phyloP scores from a whole-genome alignment of 345 rosid species.

The Turnera subulata region DNA sequence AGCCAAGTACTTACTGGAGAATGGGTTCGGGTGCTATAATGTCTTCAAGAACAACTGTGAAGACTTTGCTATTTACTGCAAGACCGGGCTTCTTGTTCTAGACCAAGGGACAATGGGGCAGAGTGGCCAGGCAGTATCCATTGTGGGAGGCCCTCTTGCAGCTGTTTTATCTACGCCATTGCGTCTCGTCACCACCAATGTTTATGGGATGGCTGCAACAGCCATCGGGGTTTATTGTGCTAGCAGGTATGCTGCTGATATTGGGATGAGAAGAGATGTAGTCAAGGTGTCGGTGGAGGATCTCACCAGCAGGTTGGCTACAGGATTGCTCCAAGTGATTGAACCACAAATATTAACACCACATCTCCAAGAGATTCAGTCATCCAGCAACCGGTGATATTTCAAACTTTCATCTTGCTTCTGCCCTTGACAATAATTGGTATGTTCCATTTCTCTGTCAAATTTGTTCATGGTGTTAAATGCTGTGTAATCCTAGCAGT shows the following conservation, averaged over 20 bases:
- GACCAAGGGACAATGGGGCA: slow-evolving; percentile 60
- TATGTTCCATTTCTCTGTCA: too few species aligned
- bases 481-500: too few species aligned
- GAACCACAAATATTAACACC: slow-evolving; percentile 38
- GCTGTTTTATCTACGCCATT: slow-evolving; percentile 67
- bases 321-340: slow-evolving; percentile 52
- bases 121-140: slow-evolving; percentile 82
- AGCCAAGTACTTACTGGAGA: slow-evolving; percentile 67
- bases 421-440: too few species aligned
- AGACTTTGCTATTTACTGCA: slow-evolving; percentile 80
- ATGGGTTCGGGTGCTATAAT: slow-evolving; percentile 84
- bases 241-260: slow-evolving; percentile 79
- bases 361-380: slow-evolving; percentile 3
- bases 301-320: slow-evolving; percentile 53
- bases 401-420: too few species aligned
- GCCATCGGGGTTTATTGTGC: slow-evolving; percentile 75
- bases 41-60: slow-evolving; percentile 82
- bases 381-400: background rate
- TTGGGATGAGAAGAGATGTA: slow-evolving; percentile 77
- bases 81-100: slow-evolving; percentile 67
- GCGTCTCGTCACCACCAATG: slow-evolving; percentile 67
- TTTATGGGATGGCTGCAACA: slow-evolving; percentile 82
- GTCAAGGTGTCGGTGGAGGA: slow-evolving; percentile 73
- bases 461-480: too few species aligned
- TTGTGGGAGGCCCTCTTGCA: slow-evolving; percentile 73